Evolutionary conservation across 2,329 filamentous ascomycete genomes (phyloP), one percentile per base, ranked within the genome.

Genomic region (Diaporthe amygdali): DNA sequence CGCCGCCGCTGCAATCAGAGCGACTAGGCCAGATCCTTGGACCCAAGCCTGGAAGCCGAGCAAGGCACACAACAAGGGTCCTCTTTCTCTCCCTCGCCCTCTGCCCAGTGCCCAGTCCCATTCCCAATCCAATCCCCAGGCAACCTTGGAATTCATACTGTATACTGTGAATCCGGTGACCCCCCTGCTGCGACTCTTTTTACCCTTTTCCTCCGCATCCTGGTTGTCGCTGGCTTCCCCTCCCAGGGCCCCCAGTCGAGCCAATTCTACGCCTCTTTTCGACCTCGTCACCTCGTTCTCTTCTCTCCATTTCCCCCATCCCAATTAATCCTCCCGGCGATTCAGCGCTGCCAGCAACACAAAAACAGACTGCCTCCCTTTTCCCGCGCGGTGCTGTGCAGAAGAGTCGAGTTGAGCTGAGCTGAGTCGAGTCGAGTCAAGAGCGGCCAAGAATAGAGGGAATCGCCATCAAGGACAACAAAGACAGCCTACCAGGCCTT

Each of bases 231-330:
- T 56, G 66, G 41, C 52, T 49, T 59, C 55, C 52, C 66, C 66
- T 59, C 66, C 66, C 66, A 56, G 66, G 66, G 52, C 66, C 52
- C 66, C 66, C 52, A 68, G 66, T 59, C 52, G 55, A 56, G 66
- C 52, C 66, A 68, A 68, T 51, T 68, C 66, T 51, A 59, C 66
- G 66, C 66, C 66, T 68, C 66, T 68, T 59, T 49, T 59, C 52
- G 46, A 68, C 66, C 66, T 68, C 66, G 25, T 68, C 66, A 68
- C 52, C 56, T 70, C 61, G 41, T 67, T 46, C 51, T 67, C 54
- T 47, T 44, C 63, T 70, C 56, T 61, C 56, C 64, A 67, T 55
- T 64, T 49, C 54, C 41, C 68, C 71, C 64, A 68, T 51, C 47
- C 51, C 49, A 49, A 68, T 39, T 27, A 49, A 70, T 66, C 66